Evolutionary conservation across 2,329 filamentous ascomycete species (phyloP).

Genomic region (Phialemoniopsis sp.): DNA sequence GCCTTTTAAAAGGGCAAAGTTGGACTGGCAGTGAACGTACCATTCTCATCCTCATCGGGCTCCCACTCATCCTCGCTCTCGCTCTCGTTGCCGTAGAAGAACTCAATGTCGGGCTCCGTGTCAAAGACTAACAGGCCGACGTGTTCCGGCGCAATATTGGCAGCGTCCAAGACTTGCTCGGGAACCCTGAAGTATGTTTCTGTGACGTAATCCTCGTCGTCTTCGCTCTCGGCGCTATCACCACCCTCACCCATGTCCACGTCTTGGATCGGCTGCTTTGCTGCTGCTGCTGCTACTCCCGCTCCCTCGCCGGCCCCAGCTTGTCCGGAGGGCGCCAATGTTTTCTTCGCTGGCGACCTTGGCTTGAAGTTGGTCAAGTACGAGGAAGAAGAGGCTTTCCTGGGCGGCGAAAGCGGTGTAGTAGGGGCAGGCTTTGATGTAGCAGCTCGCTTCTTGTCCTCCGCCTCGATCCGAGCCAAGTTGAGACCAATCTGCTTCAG

Average conservation of each 20-base stretch:
- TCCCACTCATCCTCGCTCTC: constrained; percentile 58
- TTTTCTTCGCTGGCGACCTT: constrained; percentile 48
- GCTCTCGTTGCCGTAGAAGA: constrained; percentile 58
- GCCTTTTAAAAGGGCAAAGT: too few species aligned
- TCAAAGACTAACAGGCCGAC: constrained; percentile 55
- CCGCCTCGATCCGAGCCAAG: constrained; percentile 39
- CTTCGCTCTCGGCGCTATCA: constrained; percentile 21
- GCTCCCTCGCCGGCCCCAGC: too few species aligned
- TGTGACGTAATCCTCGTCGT: constrained; percentile 56
- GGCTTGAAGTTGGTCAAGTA: constrained; percentile 43
- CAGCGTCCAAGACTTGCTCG: constrained; percentile 30
- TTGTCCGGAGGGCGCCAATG: constrained; percentile 24
- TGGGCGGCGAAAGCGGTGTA: constrained; percentile 2
- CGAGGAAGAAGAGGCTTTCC: constrained; percentile 7
- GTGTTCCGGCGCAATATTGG: constrained; percentile 38
- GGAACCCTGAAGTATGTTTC: constrained; percentile 63
- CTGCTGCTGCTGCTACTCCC: constrained; percentile 5
- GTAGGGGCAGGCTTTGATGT: constrained; percentile 1
- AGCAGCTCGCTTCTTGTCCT: constrained; percentile 18
- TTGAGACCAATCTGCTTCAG: constrained; percentile 54
- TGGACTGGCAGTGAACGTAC: constrained; percentile 29
- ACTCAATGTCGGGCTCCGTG: constrained; percentile 52
- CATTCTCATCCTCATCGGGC: constrained; percentile 64
- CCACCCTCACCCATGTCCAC: constrained; percentile 17
- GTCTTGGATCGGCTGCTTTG: constrained; percentile 8